A percentile compares a stretch with the other conserved stretches of the same genome.
These are phyloP conservation scores for Volvox africanus DNA, from an alignment of 139 green algal species.

Conservation along the genomic window DNA sequence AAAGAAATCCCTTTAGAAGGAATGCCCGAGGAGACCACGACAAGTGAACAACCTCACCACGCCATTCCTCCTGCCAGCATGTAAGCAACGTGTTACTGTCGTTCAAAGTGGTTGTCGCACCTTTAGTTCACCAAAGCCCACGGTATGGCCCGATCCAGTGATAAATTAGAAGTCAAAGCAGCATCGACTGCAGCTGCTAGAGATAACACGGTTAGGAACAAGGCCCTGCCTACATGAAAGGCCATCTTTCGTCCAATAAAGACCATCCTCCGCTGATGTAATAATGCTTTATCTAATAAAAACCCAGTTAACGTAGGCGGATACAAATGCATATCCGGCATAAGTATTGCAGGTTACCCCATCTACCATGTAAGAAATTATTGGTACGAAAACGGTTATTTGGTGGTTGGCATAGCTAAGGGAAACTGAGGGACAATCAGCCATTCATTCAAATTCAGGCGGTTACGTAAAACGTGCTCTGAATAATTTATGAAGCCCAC, in stretches of 20 bases:
- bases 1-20: constrained; percentile 70
- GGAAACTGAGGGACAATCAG: no score
- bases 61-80: constrained; percentile 64
- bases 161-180: not conserved
- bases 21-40: constrained; percentile 74
- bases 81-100: not conserved
- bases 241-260: constrained; percentile 14
- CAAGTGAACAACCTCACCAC: constrained; percentile 73
- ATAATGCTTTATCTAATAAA: not conserved
- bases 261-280: not conserved
- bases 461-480: no score
- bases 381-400: no score
- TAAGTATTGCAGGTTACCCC: no score
- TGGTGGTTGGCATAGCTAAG: no score
- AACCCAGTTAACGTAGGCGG: no score
- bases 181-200: not conserved
- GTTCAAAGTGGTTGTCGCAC: not conserved
- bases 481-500: no score
- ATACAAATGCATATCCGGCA: no score
- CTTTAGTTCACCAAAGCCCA: constrained; percentile 59
- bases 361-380: no score
- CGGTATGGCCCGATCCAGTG: constrained; percentile 52
- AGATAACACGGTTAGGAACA: not conserved
- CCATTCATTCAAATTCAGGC: no score
- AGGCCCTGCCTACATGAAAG: not conserved